Evolutionary conservation across 441 rosid genomes (phyloP).

Genomic region (Capsella rubella): DNA sequence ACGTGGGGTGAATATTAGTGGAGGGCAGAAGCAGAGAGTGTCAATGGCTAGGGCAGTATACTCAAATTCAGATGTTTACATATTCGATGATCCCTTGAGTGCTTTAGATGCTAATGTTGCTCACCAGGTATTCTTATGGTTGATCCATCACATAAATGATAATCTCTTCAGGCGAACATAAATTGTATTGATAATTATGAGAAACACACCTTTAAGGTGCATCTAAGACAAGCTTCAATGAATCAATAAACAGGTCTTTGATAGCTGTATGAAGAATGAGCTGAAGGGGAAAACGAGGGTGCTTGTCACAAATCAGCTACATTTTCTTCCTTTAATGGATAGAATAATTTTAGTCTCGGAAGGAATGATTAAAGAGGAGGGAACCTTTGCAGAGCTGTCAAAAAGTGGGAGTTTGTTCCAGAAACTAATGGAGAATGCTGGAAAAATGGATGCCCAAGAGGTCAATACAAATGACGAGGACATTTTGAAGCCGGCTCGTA

Average conservation of each 20-base stretch:
- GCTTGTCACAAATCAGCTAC: constrained; percentile 96
- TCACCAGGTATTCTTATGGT: constrained; percentile 63
- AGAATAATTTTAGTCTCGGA: constrained; percentile 71
- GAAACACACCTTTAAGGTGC: background rate
- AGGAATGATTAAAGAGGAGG: constrained; percentile 87
- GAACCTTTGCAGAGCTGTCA: constrained; percentile 89
- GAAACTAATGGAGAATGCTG: constrained; percentile 95
- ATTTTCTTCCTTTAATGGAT: constrained; percentile 97
- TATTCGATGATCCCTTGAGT: constrained; percentile 99
- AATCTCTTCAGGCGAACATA: background rate
- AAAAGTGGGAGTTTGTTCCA: constrained; percentile 72
- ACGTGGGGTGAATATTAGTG: constrained; percentile 98
- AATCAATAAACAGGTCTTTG: constrained; percentile 72
- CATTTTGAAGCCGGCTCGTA: constrained; percentile 48
- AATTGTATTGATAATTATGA: too few species aligned
- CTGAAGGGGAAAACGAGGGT: constrained; percentile 86
- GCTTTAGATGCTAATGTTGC: constrained; percentile 97
- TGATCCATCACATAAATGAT: background rate
- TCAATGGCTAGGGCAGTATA: constrained; percentile 99
- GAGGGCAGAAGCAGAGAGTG: constrained; percentile 99
- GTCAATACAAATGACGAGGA: constrained; percentile 38
- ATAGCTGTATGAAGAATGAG: constrained; percentile 83
- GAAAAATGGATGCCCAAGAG: constrained; percentile 89
- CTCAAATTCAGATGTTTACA: constrained; percentile 85
- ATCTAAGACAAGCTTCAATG: constrained; percentile 37